These are phyloP conservation scores for Rubus parviflorus DNA, from an alignment of 306 rosid species.

Conservation along the genomic window DNA sequence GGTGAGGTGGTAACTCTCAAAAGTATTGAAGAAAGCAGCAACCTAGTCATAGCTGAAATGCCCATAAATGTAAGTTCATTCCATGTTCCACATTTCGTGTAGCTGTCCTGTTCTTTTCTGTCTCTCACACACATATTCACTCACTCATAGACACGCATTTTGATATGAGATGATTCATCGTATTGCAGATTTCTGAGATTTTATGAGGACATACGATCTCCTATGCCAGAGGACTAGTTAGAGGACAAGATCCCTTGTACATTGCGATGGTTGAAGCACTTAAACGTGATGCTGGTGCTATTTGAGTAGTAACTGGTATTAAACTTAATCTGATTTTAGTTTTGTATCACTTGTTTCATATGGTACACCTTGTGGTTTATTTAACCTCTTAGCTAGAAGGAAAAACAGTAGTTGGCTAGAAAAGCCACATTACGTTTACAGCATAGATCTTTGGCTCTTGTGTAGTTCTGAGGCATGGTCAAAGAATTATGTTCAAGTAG, in stretches of 20 bases:
- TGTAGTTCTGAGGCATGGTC: background rate
- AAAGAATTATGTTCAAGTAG: background rate
- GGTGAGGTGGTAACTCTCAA: constrained; percentile 85
- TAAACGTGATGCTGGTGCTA: constrained; percentile 17
- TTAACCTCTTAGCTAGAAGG: background rate
- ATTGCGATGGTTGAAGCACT: constrained; percentile 20
- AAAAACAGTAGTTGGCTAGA: background rate
- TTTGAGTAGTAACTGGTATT: constrained; percentile 13
- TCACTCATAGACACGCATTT: background rate
- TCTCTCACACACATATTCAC: background rate
- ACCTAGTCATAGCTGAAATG: constrained; percentile 83
- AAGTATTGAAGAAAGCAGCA: constrained; percentile 75
- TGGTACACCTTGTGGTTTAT: background rate
- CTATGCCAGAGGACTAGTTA: constrained; percentile 26
- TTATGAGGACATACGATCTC: constrained; percentile 44
- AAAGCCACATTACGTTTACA: background rate
- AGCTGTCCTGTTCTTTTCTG: background rate
- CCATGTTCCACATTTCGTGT: background rate
- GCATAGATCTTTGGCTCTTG: background rate
- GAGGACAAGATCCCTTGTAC: constrained; percentile 31
- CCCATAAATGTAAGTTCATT: constrained; percentile 72
- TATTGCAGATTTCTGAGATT: constrained; percentile 84
- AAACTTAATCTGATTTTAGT: background rate
- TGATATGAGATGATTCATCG: constrained; percentile 11
- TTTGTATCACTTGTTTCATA: background rate